Percentiles rank a stretch among this genome's conserved stretches.
Evolutionary conservation across 2,329 filamentous ascomycete genomes (phyloP).

Genomic region (Cyanodermella asteris): DNA sequence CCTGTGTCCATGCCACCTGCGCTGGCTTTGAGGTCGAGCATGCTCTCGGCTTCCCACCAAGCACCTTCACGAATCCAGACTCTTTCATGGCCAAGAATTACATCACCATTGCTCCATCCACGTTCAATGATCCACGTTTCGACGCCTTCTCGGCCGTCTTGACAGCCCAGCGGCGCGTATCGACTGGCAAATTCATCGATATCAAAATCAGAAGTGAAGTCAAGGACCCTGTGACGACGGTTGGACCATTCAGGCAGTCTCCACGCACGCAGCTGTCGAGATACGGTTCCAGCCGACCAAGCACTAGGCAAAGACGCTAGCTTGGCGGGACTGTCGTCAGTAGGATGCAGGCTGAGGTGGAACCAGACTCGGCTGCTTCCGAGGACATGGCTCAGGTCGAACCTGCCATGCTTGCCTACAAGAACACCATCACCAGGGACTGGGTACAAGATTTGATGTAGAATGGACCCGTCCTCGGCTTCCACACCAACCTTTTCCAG

Average conservation of each 20-base stretch:
- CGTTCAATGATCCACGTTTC: conserved; percentile 87
- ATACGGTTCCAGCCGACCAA: conserved; percentile 87
- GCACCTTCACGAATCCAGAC: conserved; percentile 87
- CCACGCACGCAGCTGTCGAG: conserved; percentile 82
- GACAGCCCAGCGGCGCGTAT: conserved; percentile 65
- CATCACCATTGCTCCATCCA: conserved; percentile 95
- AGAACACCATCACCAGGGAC: conserved; percentile 56
- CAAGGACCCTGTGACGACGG: conserved; percentile 67
- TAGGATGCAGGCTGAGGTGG: conserved; percentile 77
- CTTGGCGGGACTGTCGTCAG: conserved; percentile 58
- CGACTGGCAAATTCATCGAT: conserved; percentile 73
- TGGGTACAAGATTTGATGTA: conserved; percentile 65
- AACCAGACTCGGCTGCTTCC: conserved; percentile 85
- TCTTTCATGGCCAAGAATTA: conserved; percentile 71
- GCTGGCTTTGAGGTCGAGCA: conserved; percentile 68
- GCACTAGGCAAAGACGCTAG: conserved; percentile 51
- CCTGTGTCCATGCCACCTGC: conserved; percentile 45
- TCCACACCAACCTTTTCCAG: conserved; percentile 74
- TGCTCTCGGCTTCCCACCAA: conserved; percentile 95
- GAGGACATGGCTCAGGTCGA: conserved; percentile 54
- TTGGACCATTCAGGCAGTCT: conserved; percentile 93
- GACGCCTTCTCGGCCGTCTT: conserved; percentile 75
- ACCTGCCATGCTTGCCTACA: conserved; percentile 53
- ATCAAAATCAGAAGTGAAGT: conserved; percentile 95
- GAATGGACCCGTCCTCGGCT: conserved; percentile 59